phyloP scores from a whole-genome alignment of 2,329 filamentous ascomycete species.

The Paramyrothecium roridum region DNA sequence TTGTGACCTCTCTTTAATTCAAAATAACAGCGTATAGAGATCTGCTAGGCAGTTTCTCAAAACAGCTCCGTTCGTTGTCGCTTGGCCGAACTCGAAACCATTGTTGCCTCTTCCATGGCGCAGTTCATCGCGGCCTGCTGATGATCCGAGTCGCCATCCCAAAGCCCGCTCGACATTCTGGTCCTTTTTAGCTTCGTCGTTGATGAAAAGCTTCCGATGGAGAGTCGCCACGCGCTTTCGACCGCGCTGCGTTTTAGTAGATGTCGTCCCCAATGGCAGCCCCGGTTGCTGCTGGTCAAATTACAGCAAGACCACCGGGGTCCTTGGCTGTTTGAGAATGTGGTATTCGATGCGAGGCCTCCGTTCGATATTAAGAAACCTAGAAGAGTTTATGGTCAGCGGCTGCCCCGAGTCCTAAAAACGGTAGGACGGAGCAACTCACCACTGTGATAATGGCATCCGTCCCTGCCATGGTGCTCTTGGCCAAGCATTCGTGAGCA shows the following conservation, averaged over 20 bases:
- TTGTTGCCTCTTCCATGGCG: background rate
- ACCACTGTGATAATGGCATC: background rate
- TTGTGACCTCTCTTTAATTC: background rate
- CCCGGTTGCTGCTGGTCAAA: background rate
- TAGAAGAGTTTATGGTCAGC: background rate
- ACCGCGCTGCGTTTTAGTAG: background rate
- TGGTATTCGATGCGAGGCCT: background rate
- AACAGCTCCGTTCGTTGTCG: background rate
- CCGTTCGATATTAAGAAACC: background rate
- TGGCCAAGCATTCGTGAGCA: background rate
- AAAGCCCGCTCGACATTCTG: no score
- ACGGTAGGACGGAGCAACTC: background rate
- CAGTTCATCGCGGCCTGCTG: background rate
- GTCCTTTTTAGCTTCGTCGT: background rate
- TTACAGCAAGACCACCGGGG: background rate
- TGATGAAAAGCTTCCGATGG: background rate
- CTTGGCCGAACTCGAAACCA: background rate
- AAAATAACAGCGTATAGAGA: background rate
- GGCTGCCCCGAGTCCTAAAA: background rate
- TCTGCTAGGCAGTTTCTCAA: background rate
- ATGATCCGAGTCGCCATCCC: background rate
- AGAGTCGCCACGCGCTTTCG: background rate
- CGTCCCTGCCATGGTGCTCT: background rate
- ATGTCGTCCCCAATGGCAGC: background rate
- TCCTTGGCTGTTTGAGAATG: background rate